These are phyloP conservation scores for Mortierella sp. DNA, from an alignment of 371 early-diverging fungal species.

Conservation along the genomic window DNA sequence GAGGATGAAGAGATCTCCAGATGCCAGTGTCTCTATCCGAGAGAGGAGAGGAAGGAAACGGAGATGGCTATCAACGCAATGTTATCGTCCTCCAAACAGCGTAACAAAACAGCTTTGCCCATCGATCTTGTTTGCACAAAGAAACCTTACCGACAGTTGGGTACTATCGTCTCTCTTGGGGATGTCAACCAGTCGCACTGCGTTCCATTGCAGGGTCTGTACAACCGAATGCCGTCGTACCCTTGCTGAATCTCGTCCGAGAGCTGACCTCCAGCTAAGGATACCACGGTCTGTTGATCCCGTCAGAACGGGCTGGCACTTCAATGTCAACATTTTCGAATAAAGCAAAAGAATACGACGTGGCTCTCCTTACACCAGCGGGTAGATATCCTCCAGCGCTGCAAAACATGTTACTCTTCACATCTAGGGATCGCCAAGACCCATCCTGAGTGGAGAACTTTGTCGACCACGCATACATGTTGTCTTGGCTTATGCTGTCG, in stretches of 20 bases:
- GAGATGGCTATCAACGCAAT: too few species aligned
- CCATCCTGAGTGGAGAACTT: conserved; percentile 62
- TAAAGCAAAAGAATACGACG: conserved; percentile 4
- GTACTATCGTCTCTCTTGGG: conserved; percentile 65
- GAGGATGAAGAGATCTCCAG: conserved; percentile 63
- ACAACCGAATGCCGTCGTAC: conserved; percentile 65
- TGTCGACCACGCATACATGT: conserved; percentile 60
- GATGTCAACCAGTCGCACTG: conserved; percentile 48
- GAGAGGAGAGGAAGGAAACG: neutral
- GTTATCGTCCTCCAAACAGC: too few species aligned
- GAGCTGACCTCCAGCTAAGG: conserved; percentile 50
- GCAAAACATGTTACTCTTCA: conserved; percentile 70
- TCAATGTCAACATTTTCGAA: neutral
- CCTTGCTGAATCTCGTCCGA: conserved; percentile 55
- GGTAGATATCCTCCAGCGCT: conserved; percentile 67
- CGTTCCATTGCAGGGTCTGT: conserved; percentile 61
- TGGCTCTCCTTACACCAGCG: conserved; percentile 58
- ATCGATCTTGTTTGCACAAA: neutral
- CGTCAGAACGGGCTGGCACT: neutral
- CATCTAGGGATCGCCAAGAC: conserved; percentile 56
- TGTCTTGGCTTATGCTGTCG: conserved; percentile 17
- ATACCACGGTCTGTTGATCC: conserved; percentile 19
- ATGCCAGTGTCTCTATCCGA: conserved; percentile 59
- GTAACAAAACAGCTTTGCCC: too few species aligned
- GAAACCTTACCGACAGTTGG: conserved; percentile 59